Base-by-base conservation (phyloP, 2,329 filamentous ascomycete genomes). In the Aspergillus latus region DNA sequence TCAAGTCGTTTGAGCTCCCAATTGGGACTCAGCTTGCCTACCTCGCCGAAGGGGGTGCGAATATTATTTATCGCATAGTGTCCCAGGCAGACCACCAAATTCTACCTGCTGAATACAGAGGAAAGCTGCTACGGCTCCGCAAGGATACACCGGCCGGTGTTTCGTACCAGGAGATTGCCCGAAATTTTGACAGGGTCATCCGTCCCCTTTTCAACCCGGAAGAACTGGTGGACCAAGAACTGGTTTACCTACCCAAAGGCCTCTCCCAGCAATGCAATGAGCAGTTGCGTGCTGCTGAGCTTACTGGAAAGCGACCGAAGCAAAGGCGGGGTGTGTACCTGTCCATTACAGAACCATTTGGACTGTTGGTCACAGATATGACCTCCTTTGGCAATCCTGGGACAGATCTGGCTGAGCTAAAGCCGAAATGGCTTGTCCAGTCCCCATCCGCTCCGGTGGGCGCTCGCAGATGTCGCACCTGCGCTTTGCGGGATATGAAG, bases 351-450 rank as follows among this genome's bases (percentile, higher is more conserved):
- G 83, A 88, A 62, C 71, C 69, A 3, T 82, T 84, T 66, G 89
- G 85, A 5, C 83, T 91, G 65, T 74, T 93, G 3, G 82, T 93
- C 48, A 87, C 87, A 58, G 88, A 92, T 66, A 92, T 93, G 88
- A 82, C 80, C 2, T 76, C 78, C 5, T 65, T 65, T 29, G 63
- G 65, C 7, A 69, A 70, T 13, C 65, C 70, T 0, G 67, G 66
- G 3, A 66, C 68, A 47, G 71, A 48, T 44, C 69, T 88, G 32
- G 76, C 89, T 54, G 88, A 93, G 69, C 88, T 93, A 74, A 94
- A 94, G 70, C 89, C 90, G 11, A 94, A 94, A 73, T 94, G 90
- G 90, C 82, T 94, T 28, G 76, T 81, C 7, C 89, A 92, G 69
- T 92, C 89, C 2, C 88, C 87, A 3, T 85, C 84, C 37, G 89